Conservation (phyloP, 495 filamentous ascomycete species). For the Bryoglossum gracile region DNA sequence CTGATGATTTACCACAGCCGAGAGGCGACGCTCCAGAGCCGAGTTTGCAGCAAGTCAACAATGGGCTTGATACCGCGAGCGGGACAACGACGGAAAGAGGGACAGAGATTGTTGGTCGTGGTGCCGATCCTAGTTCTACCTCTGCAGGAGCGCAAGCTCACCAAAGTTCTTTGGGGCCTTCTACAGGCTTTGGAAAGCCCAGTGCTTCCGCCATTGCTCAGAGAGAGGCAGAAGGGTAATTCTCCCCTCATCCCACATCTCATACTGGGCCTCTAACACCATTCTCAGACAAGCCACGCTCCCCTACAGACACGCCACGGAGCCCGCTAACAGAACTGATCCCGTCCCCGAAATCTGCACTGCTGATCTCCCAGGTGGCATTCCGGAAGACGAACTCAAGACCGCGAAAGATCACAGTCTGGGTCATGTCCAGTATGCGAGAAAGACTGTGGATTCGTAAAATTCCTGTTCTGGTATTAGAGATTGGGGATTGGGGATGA, state of each 20-base stretch:
- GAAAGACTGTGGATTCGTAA: slow-evolving; percentile 12
- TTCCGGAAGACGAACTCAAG: slow-evolving; percentile 12
- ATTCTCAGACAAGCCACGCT: no score
- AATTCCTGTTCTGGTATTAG: not conserved
- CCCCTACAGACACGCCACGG: no score
- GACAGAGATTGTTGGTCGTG: no score
- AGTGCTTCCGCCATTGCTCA: no score
- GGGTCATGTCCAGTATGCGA: slow-evolving; percentile 9
- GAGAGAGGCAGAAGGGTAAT: no score
- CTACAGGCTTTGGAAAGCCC: no score
- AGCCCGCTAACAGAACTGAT: not conserved
- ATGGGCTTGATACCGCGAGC: slow-evolving; percentile 19
- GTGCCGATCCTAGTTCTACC: no score
- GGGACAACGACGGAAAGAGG: slow-evolving; percentile 12
- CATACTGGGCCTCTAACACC: no score
- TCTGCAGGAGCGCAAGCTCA: no score
- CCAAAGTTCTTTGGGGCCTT: no score
- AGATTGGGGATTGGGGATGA: not conserved
- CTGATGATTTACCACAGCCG: slow-evolving; percentile 7
- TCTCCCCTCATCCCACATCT: no score
- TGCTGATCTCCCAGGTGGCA: slow-evolving; percentile 5
- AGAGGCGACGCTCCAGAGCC: slow-evolving; percentile 8
- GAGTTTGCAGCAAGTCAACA: slow-evolving; percentile 14
- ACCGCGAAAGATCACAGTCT: slow-evolving; percentile 9
- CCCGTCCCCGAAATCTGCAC: not conserved